Evolutionary conservation across 2,329 filamentous ascomycete species (phyloP), one percentile per base, ranked within the genome.

Genomic region (Kalmusia sp.): DNA sequence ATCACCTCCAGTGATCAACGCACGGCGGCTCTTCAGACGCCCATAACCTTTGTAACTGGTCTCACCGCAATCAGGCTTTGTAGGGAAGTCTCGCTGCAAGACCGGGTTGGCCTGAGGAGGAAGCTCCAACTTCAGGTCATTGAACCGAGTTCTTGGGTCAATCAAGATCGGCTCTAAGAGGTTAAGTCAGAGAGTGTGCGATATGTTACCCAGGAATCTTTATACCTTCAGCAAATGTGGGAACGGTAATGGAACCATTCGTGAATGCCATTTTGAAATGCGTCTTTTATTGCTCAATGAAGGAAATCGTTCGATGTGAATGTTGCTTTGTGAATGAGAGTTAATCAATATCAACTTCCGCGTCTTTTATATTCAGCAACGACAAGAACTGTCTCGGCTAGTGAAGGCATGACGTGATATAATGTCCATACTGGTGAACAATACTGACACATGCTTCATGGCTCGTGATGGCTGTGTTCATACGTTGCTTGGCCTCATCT

Each of bases 21-120:
- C 57, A 21, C 49, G 52, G 49, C 69, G 70, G 49, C 63, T 63
- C 33, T 64, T 55, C 12, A 72, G 58, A 17, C 68, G 60, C 11
- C 65, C 67, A 28, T 61, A 58, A n/a, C 68, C 67, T 45, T 69
- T 64, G 41, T 71, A 70, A 21, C 41, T 52, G 12, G 15, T 35
- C 31, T 55, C 52, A 4, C 49, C 52, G 37, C 48, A 34, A 24
- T 51, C 52, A 11, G 52, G 52, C 17, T 47, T 50, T 11, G 47
- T 50, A 4, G 39, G 19, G 17, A 51, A 51, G 31, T 45, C 40
- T 31, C 33, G 28, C 25, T 51, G 39, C 15, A 51, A 17, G 5
- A 45, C 39, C 46, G 49, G 49, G 21, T 22, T 21, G 8, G 15
- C 15, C 31, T 28, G 31, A 21, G 49, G 39, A 19, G 49, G 49